Evolutionary conservation across 352 stramenopile genomes (phyloP), one percentile per base, ranked within the genome.

Genomic region (Thalassiosira mediterranea): DNA sequence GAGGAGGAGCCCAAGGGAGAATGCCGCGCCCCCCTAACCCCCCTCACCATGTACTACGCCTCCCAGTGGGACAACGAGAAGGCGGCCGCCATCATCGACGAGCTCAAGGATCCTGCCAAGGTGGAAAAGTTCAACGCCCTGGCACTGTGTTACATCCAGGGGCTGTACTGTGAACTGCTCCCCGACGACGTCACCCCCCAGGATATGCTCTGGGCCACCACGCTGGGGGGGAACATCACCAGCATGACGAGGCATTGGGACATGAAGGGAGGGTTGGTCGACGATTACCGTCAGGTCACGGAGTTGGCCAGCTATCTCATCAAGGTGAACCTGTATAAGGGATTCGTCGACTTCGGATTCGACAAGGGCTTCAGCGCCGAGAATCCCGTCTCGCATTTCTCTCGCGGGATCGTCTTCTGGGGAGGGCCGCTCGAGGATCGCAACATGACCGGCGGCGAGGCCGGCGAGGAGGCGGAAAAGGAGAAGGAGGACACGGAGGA

Each of bases 31-130:
- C 66, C 76, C 0, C 29, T 83, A 1, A 72, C 75, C 13, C 54
- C 72, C 11, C 34, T 83, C n/a, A 38, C 57, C 15, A 79, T 81
- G 54, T 88, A 80, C 57, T 84, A 88, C 38, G 64, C 80, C 4
- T 73, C 54, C 13, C 34, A 37, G 13, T 87, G 75, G 74, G 63
- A 87, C 38, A 47, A 51, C 2, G 59, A 32, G 5, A 70, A 57
- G 60, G 79, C 72, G 7, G 46, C 67, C 10, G 11, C 32, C 3
- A 62, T 87, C 21, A 81, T 84, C 46, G 52, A 66, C 15, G 44
- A 77, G 26, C 63, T 83, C n/a, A 77, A 75, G 23, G 61, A 64
- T 53, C 40, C 58, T 21, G 58, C 8, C 3, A 81, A 78, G 21
- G 10, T 81, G 8, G 56, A 76, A 1, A 11, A 47, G 32, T 81